Base-by-base conservation (phyloP, 176 grass and related monocot genomes). In the Musa beccarii region DNA sequence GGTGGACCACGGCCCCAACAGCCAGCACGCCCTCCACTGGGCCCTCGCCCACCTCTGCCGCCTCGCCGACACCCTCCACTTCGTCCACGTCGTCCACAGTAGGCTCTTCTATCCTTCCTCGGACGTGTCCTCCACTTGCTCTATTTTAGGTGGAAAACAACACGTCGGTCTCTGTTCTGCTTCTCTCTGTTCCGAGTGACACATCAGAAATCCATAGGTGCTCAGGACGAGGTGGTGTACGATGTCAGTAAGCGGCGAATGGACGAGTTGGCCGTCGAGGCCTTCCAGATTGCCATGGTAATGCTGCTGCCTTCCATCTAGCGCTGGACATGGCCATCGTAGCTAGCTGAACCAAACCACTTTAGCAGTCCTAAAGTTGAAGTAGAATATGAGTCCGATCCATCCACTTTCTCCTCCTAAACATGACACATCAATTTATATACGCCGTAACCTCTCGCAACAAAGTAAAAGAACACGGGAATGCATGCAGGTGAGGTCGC, bases 11-110 rank as follows among this genome's bases (percentile, higher is more conserved):
- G 89, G 92, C 19, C 85, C 89, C 1, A 96, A 96, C 79, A 87
- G 86, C 80, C 89, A 83, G 74, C 89, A 96, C 77, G 92, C 92
- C 75, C 92, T 92, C 80, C 87, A 92, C 73, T 92, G 92, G 92
- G 80, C 83, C 75, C 82, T 96, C 80, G 78, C 75, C 51, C 92
- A 96, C 85, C 20, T 96, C 75, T 84, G 87, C 57, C 89, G 89
- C 80, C 81, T 92, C 53, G 92, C 89, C 79, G 89, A 96, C 79
- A 96, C 92, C 25, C 29, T 96, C 74, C 89, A 96, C 83, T 78
- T 96, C 54, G 78, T 96, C 78, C 89, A 89, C 67, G 89, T 83
- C 76, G 92, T 92, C 68, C 75, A 83, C 73, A 92, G 92, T 92
- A 84, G 29, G 29, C 29, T 34, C 3, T 34, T 34, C 29, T 34